Conservation (phyloP, 2,329 filamentous ascomycete species). For the Colletotrichum lini region DNA sequence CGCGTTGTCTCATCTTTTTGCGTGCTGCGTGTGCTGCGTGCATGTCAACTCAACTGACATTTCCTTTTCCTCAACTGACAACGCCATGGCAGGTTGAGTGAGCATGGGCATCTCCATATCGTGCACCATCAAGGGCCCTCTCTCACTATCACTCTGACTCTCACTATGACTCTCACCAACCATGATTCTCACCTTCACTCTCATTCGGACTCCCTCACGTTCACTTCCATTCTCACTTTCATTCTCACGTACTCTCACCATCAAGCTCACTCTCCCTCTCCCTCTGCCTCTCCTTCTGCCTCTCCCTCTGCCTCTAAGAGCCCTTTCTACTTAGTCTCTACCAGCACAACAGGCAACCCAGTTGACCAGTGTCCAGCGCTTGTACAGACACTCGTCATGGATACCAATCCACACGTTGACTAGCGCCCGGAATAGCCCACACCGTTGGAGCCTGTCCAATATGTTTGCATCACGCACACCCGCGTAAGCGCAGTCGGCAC, state of each 20-base stretch:
- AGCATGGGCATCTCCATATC: neutral
- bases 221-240: too few species aligned
- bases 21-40: neutral
- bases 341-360: too few species aligned
- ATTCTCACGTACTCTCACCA: too few species aligned
- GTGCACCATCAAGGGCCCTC: neutral
- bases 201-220: too few species aligned
- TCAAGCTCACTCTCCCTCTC: too few species aligned
- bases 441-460: neutral
- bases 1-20: conserved; percentile 26
- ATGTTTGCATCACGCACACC: conserved; percentile 10
- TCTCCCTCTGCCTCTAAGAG: too few species aligned
- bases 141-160: neutral
- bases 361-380: too few species aligned
- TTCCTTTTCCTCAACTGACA: conserved; percentile 19
- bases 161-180: too few species aligned
- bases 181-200: too few species aligned
- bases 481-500: conserved; percentile 35
- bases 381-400: neutral
- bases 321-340: too few species aligned
- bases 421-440: neutral
- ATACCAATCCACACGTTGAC: neutral
- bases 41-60: conserved; percentile 29
- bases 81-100: conserved; percentile 8
- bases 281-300: too few species aligned